Evolutionary conservation across 106 monocot genomes (phyloP), one percentile per base, ranked within the genome.

Genomic region (Dioscorea zingiberensis): DNA sequence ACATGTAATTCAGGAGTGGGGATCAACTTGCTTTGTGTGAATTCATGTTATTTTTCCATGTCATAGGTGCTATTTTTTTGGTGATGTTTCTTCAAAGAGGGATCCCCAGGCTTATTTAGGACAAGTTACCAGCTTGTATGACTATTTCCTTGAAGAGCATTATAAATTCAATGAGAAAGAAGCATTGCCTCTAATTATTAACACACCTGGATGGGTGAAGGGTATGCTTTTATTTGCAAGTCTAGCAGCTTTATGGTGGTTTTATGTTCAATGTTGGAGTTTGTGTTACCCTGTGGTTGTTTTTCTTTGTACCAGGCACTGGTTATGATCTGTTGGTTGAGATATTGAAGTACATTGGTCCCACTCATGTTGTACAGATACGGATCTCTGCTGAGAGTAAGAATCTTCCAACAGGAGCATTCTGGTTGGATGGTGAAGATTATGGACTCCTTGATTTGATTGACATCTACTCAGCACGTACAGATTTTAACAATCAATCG

Each of bases 171-270:
- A 48, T 61, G 58, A 74, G 57, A 78, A 69, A 38, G 14, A 66
- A 47, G 30, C 59, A 54, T 27, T 81, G 21, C 91, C 91, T 70
- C 74, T 97, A 69, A 84, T 97, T 75, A 74, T 97, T 58, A 97
- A 97, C 44, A 97, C 97, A 59, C 79, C 97, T 70, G 97, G 97
- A 46, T 97, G 95, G 95, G 88, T 95, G 44, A 95, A 95, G 88
- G 95, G 95, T 95, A 76, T 24, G 21, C 24, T 32, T 27, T 48
- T 27, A 51, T 19, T 32, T 59, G 4, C 10, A 38, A 38, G 38
- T 38, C 10, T 38, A 38, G 38, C 6, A 38, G 38, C 38, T 38
- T 38, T 38, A 38, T 10, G 9, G 10, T 38, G 10, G 38, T 38
- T 38, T 8, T 38, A 10, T 38, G 38, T 38, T 38, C 10, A 10